A percentile compares a stretch with the other conserved stretches of the same genome.
phyloP scores from a whole-genome alignment of 208 protist species.

The Kentomonas sorsogonicus region DNA sequence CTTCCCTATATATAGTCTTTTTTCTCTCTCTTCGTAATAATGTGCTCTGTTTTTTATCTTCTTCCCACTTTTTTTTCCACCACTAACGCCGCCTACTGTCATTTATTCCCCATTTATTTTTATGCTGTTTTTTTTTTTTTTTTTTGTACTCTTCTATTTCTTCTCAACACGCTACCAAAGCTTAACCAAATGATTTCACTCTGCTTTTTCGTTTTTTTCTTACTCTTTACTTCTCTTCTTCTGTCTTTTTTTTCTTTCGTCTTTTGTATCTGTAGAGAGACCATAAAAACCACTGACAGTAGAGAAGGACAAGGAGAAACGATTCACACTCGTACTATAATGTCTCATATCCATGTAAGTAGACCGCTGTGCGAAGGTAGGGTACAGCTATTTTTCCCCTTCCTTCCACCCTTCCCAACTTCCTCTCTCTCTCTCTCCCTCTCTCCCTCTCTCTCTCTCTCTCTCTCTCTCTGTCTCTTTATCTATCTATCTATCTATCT shows the following conservation, averaged over 20 bases:
- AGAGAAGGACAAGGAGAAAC: background rate
- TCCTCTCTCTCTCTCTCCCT: background rate
- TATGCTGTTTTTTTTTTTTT: background rate
- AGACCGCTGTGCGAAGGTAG: too few relatives aligned
- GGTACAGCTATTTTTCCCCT: too few relatives aligned
- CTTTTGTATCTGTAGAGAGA: background rate
- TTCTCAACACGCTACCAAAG: too few relatives aligned
- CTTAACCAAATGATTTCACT: too few relatives aligned
- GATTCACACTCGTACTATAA: background rate
- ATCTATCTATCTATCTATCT: background rate
- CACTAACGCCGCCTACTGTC: background rate
- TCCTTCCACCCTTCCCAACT: too few relatives aligned
- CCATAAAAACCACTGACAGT: background rate
- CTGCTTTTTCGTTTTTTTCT: background rate
- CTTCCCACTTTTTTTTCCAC: background rate
- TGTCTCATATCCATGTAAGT: background rate
- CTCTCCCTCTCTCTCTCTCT: background rate
- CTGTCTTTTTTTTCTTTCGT: background rate
- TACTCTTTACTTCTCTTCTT: background rate
- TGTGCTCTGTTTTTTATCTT: background rate
- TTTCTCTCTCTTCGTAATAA: background rate
- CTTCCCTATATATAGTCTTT: background rate
- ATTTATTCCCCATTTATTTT: background rate
- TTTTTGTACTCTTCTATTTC: background rate
- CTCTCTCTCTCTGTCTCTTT: background rate